These are phyloP conservation scores for Tuber aestivum DNA, from an alignment of 495 filamentous ascomycete genomes.

Conservation along the genomic window DNA sequence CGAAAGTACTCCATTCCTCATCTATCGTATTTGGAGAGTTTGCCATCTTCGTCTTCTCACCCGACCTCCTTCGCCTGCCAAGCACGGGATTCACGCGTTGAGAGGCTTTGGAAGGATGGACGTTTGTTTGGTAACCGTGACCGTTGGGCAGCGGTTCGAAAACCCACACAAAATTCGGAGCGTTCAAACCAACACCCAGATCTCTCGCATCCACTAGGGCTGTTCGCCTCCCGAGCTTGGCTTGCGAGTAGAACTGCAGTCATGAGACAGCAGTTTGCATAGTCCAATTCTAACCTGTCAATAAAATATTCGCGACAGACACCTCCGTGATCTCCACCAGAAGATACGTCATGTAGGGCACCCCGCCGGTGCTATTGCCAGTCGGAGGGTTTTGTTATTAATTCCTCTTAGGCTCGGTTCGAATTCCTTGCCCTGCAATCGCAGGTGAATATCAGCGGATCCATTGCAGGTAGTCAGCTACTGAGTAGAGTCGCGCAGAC, in stretches of 20 bases:
- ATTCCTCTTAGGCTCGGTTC: slow-evolving; percentile 4
- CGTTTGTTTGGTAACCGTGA: not conserved
- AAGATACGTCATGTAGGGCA: slow-evolving; percentile 2
- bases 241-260: not conserved
- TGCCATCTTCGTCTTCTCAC: not conserved
- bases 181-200: not conserved
- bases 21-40: not conserved
- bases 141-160: not conserved
- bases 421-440: slow-evolving; percentile 1
- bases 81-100: not conserved
- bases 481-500: not conserved
- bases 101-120: not conserved
- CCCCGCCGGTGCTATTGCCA: not conserved
- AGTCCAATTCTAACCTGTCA: slow-evolving; percentile 3
- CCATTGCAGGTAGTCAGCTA: slow-evolving; percentile 1
- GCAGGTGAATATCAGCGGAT: not conserved
- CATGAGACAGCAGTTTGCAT: not conserved
- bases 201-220: not conserved
- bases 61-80: not conserved
- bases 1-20: not conserved
- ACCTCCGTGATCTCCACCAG: not conserved
- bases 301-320: slow-evolving; percentile 1
- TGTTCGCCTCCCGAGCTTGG: not conserved
- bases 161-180: not conserved
- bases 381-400: not conserved